Percentiles rank a stretch among this genome's conserved stretches.
phyloP scores from a whole-genome alignment of 148 eudicot genomes.

The Vaccinium corymbosum region DNA sequence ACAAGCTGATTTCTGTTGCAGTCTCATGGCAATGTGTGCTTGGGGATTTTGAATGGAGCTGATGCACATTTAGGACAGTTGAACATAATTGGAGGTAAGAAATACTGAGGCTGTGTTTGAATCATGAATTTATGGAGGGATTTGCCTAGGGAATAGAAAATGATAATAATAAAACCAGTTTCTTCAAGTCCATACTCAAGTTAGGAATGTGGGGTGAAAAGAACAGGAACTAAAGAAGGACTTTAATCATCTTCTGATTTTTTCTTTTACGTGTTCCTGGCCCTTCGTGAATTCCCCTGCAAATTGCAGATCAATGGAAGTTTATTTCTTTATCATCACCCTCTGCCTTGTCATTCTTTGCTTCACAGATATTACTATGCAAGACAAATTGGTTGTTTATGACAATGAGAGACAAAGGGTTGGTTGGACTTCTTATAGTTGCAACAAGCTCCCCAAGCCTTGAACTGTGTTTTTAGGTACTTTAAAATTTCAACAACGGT shows the following conservation, averaged over 20 bases:
- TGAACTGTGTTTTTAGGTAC: conserved; percentile 1
- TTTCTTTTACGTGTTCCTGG: neutral
- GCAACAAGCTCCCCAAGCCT: conserved; percentile 6
- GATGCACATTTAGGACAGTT: conserved; percentile 15
- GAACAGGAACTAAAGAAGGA: no score
- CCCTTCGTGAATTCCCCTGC: neutral
- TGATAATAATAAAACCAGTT: neutral
- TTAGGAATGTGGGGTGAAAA: no score
- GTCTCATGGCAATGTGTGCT: conserved; percentile 26
- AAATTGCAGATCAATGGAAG: neutral
- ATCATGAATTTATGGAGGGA: neutral
- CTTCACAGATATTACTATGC: conserved; percentile 17
- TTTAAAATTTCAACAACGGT: neutral
- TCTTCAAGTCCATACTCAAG: neutral
- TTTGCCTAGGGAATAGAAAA: neutral
- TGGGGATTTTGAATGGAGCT: conserved; percentile 23
- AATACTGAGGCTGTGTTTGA: neutral
- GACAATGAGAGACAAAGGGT: conserved; percentile 20
- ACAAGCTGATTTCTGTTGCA: conserved; percentile 13
- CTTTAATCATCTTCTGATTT: neutral
- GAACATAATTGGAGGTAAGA: conserved; percentile 25
- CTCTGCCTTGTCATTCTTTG: neutral
- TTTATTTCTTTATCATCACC: neutral
- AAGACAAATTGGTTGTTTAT: conserved; percentile 24
- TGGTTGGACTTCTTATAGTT: conserved; percentile 19